Evolutionary conservation across 768 basidiomycete genomes (phyloP), one percentile per base, ranked within the genome.

Genomic region (Mycena alexandri): DNA sequence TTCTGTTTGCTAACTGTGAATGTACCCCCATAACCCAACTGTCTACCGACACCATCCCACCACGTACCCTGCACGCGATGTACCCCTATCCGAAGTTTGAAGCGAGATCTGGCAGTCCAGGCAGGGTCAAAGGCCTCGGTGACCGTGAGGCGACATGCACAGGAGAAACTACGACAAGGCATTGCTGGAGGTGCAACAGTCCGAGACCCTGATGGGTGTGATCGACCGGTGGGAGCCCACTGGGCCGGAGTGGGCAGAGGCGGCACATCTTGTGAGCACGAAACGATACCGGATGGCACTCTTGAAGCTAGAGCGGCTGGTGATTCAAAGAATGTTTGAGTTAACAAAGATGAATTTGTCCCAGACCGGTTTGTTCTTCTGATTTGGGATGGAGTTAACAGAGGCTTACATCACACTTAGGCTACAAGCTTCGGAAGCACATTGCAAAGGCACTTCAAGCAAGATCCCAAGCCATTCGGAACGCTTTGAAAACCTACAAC

Each of bases 311-410:
- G 72, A 74, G 56, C 46, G 59, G 0, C 54, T 74, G 8, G 48
- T 74, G 19, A 63, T 73, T 0, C 48, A 69, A 2, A 42, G 71
- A 1, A 64, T 75, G 2, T 73, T 73, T 29, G 74, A 73, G 48
- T 52, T 75, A 3, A 60, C 67, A 13, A 75, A 74, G 54, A 70
- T 75, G 65, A 75, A 73, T 25, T 52, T 53, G 33, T 69, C 70
- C 5, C 52, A 65, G 3, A 72, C 69, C 14, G 73, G 74, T 74
- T 24, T 21, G 67, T 22, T 21, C 19, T 51, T 36, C 34, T 36
- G 34, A 12, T 12, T 12, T 36, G 7, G n/a, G n/a, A n/a, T n/a
- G n/a, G n/a, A n/a, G 5, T 36, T 12, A 5, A 36, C 34, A 5
- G 7, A 43, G 19, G 6, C 5, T 16, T 13, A 7, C 13, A 43